These are phyloP conservation scores for Jasminum sambac DNA, from an alignment of 257 asterid genomes.

Conservation along the genomic window DNA sequence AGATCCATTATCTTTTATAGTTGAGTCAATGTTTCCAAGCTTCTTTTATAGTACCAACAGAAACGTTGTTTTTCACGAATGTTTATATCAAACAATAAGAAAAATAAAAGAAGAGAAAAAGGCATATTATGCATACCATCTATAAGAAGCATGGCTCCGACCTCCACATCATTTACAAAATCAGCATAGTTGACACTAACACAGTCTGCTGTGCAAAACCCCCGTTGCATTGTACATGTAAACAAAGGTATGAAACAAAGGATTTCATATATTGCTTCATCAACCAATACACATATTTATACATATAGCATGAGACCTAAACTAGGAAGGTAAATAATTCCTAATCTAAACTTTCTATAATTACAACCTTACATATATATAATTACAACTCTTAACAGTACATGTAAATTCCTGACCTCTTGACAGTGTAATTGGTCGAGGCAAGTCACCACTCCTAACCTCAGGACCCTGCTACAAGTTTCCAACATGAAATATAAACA, in stretches of 20 bases:
- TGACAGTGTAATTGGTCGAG: slow-evolving; percentile 74
- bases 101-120: neutral
- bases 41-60: neutral
- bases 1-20: neutral
- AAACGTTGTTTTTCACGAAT: slow-evolving; percentile 14
- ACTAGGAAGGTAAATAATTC: too few species aligned
- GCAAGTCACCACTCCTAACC: slow-evolving; percentile 99
- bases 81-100: slow-evolving; percentile 6
- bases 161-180: slow-evolving; percentile 94
- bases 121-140: slow-evolving; percentile 55
- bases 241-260: too few species aligned
- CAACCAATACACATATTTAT: too few species aligned
- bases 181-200: slow-evolving; percentile 99
- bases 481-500: neutral
- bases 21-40: slow-evolving; percentile 5
- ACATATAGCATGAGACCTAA: too few species aligned
- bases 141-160: slow-evolving; percentile 94
- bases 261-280: too few species aligned
- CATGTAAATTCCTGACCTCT: slow-evolving; percentile 93
- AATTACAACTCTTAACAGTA: too few species aligned
- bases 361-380: too few species aligned
- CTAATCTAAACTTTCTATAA: too few species aligned
- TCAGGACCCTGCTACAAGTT: slow-evolving; percentile 88
- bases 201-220: slow-evolving; percentile 84
- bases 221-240: slow-evolving; percentile 90